Conservation (phyloP, 331 rosid species). For the Malus hybrid region DNA sequence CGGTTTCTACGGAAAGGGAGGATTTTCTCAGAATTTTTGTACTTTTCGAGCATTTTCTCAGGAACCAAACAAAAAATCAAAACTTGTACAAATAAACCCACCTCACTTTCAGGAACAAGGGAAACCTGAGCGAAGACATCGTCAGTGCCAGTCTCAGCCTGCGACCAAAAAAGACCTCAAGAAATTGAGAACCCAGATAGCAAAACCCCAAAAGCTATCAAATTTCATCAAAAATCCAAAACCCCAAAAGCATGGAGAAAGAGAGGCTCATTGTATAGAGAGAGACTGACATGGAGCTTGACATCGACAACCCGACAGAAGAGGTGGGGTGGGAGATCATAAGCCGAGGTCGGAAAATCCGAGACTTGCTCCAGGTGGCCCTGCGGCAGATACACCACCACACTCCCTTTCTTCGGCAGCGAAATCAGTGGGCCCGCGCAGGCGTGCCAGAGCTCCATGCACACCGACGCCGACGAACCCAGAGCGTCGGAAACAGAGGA, state of each 20-base stretch:
- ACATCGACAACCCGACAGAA: constrained; percentile 92
- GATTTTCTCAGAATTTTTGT: not conserved
- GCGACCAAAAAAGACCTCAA: not conserved
- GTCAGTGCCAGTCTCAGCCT: constrained; percentile 96
- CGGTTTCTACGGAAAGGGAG: not conserved
- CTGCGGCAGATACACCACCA: constrained; percentile 85
- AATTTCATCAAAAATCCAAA: not conserved
- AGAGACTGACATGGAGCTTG: constrained; percentile 71
- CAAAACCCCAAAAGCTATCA: not conserved
- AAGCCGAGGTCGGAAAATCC: constrained; percentile 60
- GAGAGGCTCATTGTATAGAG: too few species aligned
- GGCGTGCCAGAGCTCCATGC: constrained; percentile 98
- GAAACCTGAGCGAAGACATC: constrained; percentile 87
- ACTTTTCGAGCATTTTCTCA: constrained; percentile 7
- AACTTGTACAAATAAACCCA: constrained; percentile 19
- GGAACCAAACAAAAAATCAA: constrained; percentile 10
- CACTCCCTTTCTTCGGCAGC: constrained; percentile 75
- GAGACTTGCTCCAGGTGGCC: constrained; percentile 76
- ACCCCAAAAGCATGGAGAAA: not conserved
- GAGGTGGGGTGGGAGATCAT: constrained; percentile 71
- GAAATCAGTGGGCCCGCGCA: constrained; percentile 96
- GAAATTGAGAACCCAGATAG: not conserved
- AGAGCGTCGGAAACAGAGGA: not conserved
- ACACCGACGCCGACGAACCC: constrained; percentile 45
- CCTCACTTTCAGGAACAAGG: constrained; percentile 88